These are phyloP conservation scores for Phytophthora palmivora DNA, from an alignment of 352 stramenopile species.

Conservation along the genomic window DNA sequence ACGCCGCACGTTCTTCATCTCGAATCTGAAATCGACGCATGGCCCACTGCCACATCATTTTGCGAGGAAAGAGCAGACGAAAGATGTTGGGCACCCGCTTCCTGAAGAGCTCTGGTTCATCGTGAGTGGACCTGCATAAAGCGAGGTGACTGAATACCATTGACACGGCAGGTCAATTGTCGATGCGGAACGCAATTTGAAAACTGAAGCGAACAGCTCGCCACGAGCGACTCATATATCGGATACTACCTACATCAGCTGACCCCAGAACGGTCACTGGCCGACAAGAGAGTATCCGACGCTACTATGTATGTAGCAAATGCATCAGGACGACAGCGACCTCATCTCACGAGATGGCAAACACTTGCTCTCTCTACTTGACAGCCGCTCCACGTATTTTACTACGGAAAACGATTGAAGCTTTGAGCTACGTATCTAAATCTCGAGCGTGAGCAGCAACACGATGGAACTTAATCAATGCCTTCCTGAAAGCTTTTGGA, in stretches of 20 bases:
- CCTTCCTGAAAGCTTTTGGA: too few species aligned
- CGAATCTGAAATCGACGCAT: conserved; percentile 13
- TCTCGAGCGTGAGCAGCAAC: neutral
- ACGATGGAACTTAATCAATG: neutral
- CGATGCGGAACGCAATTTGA: conserved; percentile 14
- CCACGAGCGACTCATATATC: neutral
- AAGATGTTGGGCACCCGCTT: conserved; percentile 28
- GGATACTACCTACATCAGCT: too few species aligned
- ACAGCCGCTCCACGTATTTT: conserved; percentile 14
- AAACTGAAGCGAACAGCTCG: conserved; percentile 35
- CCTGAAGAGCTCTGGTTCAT: conserved; percentile 33
- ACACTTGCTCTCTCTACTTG: conserved; percentile 17
- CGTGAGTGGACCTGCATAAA: conserved; percentile 1
- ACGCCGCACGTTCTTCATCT: conserved; percentile 41
- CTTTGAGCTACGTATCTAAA: conserved; percentile 14
- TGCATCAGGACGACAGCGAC: conserved; percentile 16
- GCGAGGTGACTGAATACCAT: conserved; percentile 18
- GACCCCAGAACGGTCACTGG: neutral
- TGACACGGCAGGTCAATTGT: neutral
- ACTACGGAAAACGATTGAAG: conserved; percentile 4
- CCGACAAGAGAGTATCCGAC: conserved; percentile 16
- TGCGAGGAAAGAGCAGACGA: conserved; percentile 30
- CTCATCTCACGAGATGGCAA: conserved; percentile 3
- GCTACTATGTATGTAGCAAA: neutral
- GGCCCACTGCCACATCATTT: conserved; percentile 36